These are phyloP conservation scores for Leptographium radiaticola DNA, from an alignment of 2,329 filamentous ascomycete genomes.

Conservation along the genomic window DNA sequence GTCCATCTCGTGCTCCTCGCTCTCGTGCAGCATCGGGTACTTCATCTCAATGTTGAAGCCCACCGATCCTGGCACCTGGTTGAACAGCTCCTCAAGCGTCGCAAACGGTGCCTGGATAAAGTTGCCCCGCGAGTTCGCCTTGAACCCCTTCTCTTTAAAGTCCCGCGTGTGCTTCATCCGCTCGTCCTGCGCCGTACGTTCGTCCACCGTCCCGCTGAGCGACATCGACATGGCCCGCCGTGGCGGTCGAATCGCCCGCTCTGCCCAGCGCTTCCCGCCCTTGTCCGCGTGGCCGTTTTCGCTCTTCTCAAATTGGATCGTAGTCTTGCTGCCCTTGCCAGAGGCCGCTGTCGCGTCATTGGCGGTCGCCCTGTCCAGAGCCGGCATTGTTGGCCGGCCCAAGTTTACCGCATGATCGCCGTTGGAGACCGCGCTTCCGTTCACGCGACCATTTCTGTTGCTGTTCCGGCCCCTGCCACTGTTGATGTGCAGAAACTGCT, in stretches of 20 bases:
- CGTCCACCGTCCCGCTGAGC: slow-evolving; percentile 17
- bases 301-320: background rate
- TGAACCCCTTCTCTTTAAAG: slow-evolving; percentile 90
- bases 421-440: background rate
- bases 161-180: slow-evolving; percentile 96
- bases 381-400: background rate
- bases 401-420: background rate
- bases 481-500: slow-evolving; percentile 90
- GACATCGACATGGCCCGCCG: slow-evolving; percentile 45
- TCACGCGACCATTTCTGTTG: background rate
- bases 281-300: slow-evolving; percentile 28
- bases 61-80: slow-evolving; percentile 64
- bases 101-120: slow-evolving; percentile 95
- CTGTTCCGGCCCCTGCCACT: slow-evolving; percentile 27
- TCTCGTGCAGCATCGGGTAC: slow-evolving; percentile 96
- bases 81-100: slow-evolving; percentile 86
- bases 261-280: background rate
- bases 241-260: slow-evolving; percentile 13
- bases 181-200: slow-evolving; percentile 42
- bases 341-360: background rate
- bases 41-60: slow-evolving; percentile 98
- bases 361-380: background rate
- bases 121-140: slow-evolving; percentile 84
- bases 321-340: background rate
- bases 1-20: slow-evolving; percentile 92